Evolutionary conservation across 106 monocot species (phyloP).

Genomic region (Alisma plantagoaquatica): DNA sequence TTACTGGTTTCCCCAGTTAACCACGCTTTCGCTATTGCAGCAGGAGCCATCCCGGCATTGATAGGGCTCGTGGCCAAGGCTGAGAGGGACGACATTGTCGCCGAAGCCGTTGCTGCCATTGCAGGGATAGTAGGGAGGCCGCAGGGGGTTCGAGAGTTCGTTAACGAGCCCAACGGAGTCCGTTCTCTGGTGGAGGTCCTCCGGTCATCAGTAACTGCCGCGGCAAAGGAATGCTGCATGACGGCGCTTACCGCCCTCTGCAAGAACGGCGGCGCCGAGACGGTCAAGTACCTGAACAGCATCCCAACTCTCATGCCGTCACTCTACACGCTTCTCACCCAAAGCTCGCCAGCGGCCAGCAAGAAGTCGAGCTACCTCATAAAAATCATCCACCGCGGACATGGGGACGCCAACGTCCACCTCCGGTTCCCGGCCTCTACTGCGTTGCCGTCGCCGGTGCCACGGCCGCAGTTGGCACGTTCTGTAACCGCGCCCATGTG

Average conservation of each 20-base stretch:
- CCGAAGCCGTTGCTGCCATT: slow-evolving; percentile 39
- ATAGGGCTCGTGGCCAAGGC: slow-evolving; percentile 17
- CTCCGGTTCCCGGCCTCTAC: no score
- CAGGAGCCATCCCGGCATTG: slow-evolving; percentile 27
- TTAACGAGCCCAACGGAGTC: slow-evolving; percentile 13
- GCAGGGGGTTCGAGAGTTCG: slow-evolving; percentile 34
- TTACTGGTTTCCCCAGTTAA: slow-evolving; percentile 38
- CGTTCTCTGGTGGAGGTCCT: slow-evolving; percentile 29
- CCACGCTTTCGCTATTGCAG: slow-evolving; percentile 28
- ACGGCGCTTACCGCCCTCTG: slow-evolving; percentile 37
- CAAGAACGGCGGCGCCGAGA: slow-evolving; percentile 33
- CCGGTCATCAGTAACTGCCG: slow-evolving; percentile 21
- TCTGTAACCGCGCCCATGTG: no score
- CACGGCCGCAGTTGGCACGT: no score
- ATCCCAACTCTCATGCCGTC: slow-evolving; percentile 42
- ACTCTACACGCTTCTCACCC: slow-evolving; percentile 34
- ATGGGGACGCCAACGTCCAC: no score
- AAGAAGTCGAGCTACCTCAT: slow-evolving; percentile 55
- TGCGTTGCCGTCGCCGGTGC: no score
- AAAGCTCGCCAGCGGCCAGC: slow-evolving; percentile 34
- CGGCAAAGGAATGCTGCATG: slow-evolving; percentile 48
- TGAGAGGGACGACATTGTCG: slow-evolving; percentile 44
- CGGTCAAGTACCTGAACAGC: slow-evolving; percentile 25
- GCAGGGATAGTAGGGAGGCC: slow-evolving; percentile 40
- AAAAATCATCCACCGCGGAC: slow-evolving; percentile 3